Base-by-base conservation (phyloP, 345 rosid genomes). In the Hirschfeldia incana region DNA sequence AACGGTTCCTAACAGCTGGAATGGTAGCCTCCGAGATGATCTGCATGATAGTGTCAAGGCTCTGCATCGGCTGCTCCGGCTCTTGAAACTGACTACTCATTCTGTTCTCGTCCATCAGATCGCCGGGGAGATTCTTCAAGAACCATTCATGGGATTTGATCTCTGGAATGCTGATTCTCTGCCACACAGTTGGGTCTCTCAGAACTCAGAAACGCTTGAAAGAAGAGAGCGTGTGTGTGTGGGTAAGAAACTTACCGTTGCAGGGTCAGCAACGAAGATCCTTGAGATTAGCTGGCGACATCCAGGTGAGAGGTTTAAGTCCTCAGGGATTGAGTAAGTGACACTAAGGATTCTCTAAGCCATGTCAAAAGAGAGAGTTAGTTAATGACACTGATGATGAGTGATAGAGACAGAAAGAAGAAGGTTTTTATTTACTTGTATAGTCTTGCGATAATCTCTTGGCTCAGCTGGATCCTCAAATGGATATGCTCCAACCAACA, bases 401-500 rank as follows among this genome's bases (percentile, higher is more conserved):
- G 4, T 64, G 64, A 77, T 13, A 53, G 5, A 71, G 34, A 0
- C 5, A 58, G 21, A 66, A 8, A 28, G 1, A 21, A 21, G 15
- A 9, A 26, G 8, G 3, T 37, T 37, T 39, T 39, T 6, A 34
- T 0, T 73, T 86, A 95, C 99, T 28, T 91, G 97, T 65, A 95
- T 91, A 3, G 97, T 93, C 84, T 81, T 93, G 70, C 97, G 88
- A 75, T 90, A 89, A 65, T 93, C 94, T 80, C 86, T 88, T 57
- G 98, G 98, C 83, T 91, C 91, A 4, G 88, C 92, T 34, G 98
- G 98, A 82, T 92, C 98, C 83, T 95, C 98, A 67, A 95, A 95
- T 58, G 99, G 98, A 85, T 93, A 93, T 4, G 92, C 94, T 77
- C 98, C 99, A 65, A 95, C 98, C 86, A 95, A 78, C 99, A 93